Base-by-base conservation (phyloP, 495 filamentous ascomycete genomes). In the Haplographium delicatum region DNA sequence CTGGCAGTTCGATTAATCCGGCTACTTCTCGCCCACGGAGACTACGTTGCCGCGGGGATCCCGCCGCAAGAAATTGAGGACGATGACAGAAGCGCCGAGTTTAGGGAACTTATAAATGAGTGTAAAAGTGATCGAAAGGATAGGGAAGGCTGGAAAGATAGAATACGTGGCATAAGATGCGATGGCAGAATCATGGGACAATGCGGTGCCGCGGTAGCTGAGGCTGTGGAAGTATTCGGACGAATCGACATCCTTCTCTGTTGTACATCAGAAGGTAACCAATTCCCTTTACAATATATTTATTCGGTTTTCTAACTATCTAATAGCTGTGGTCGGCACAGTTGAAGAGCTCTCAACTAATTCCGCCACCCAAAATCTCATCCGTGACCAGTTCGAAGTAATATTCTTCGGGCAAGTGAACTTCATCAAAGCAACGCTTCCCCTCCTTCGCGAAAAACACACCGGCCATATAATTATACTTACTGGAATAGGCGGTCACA, bases 331-430 rank as follows among this genome's bases (percentile, higher is more conserved):
- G 20, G 78, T 96, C 28, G 93, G 93, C 51, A 87, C 91, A 10
- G 84, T 98, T 10, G 93, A 98, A 65, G 93, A 98, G 65, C 75
- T 96, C 20, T 80, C 81, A 4, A 82, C 85, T 24, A 79, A 78
- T n/a, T 71, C 77, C 5, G 76, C 83, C 15, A 89, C 87, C 11
- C 70, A 82, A 59, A 87, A 85, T 41, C 73, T 95, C 3, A 85
- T 94, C 11, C 82, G 85, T 45, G 85, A 91, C 60, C 91, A 96
- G 64, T 96, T 96, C 68, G 91, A 96, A 65, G 83, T 82, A 33
- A 88, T 93, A 47, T 96, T 91, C 73, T 96, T 96, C 66, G 88
- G 89, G 0, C 89, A 91, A 27, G 81, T 96, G 55, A 97, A 96
- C 65, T 86, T 95, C 63, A 95, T 98, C 72, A 95, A 93, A 65